Evolutionary conservation across 2,329 filamentous ascomycete genomes (phyloP), one percentile per base, ranked within the genome.

Genomic region (Cladorrhinum sp.): DNA sequence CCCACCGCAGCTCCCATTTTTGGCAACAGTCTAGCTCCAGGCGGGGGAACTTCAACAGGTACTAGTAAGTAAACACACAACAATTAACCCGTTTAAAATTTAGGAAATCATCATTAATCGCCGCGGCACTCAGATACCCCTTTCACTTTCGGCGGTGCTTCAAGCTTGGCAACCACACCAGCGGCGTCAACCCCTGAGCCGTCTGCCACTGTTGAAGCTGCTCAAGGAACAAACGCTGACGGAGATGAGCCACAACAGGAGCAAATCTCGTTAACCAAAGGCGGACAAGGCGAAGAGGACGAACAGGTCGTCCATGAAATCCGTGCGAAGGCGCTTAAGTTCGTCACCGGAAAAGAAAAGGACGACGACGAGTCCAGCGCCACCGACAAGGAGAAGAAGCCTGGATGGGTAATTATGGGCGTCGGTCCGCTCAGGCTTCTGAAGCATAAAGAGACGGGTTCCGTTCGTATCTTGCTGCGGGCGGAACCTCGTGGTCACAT

Each of bases 401-500:
- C 78, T 56, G 79, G 81, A 1, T 96, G 90, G 90, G 77, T 81
- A 27, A 85, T 82, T 0, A 84, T 88, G 71, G 91, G 91, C 50
- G 78, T 91, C 7, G 92, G 92, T 0, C 82, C 85, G 10, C 76
- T 93, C 56, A 87, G 89, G 41, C 72, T 96, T 13, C 78, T 96
- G 63, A 88, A 89, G 74, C 83, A 93, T 76, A 89, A 90, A 72
- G 80, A 81, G 16, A 90, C 86, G 0, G 85, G 83, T 20, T 80
- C 82, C 25, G 82, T 87, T 3, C 85, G 91, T 45, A 77, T 95
- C 50, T 76, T 96, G 20, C 76, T 93, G 63, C 85, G 91, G 54
- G 85, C 85, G n/a, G 89, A 92, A 65, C 90, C 90, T 0, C 83
- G 86, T 64, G 91, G 91, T 16, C 84, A 88, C 41, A 79, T 93